phyloP scores from a whole-genome alignment of 164 flowering plant species.

The Aristolochia californica region DNA sequence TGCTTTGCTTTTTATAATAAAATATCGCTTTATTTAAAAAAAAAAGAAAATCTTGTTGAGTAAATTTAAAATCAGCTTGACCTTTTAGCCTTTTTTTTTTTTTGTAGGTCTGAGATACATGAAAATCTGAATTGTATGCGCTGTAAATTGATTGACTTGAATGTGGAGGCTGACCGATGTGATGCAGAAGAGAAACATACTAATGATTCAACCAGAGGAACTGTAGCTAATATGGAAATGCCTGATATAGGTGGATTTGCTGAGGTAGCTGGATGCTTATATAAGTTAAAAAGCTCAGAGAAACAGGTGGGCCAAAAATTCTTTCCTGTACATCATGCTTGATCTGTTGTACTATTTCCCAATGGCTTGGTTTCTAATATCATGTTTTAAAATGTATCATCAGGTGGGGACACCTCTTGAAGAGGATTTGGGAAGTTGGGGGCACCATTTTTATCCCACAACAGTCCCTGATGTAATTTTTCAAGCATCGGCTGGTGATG shows the following conservation, averaged over 20 bases:
- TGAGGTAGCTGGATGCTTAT: constrained; percentile 56
- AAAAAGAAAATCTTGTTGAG: too few relatives aligned
- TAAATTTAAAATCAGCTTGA: not conserved
- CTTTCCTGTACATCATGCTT: not conserved
- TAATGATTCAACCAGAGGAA: constrained; percentile 20
- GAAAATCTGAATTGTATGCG: constrained; percentile 82
- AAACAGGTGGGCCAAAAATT: constrained; percentile 85
- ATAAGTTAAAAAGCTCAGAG: constrained; percentile 55
- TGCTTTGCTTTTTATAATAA: too few relatives aligned
- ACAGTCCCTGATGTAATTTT: constrained; percentile 83
- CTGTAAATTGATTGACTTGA: constrained; percentile 31
- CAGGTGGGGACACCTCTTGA: constrained; percentile 84
- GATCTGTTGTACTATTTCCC: not conserved
- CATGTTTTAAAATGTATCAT: constrained; percentile 1
- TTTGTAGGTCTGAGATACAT: constrained; percentile 81
- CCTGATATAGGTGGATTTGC: constrained; percentile 80
- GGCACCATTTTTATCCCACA: constrained; percentile 62
- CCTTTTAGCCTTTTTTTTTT: not conserved
- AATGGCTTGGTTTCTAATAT: constrained; percentile 1
- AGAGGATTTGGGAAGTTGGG: constrained; percentile 91
- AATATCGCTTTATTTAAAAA: too few relatives aligned
- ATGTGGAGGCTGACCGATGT: constrained; percentile 11
- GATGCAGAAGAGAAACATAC: constrained; percentile 12
- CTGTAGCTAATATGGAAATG: constrained; percentile 33
- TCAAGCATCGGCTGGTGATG: constrained; percentile 93